Base-by-base conservation (phyloP, 2,329 filamentous ascomycete species). In the Aspergillus puulaauensis region DNA sequence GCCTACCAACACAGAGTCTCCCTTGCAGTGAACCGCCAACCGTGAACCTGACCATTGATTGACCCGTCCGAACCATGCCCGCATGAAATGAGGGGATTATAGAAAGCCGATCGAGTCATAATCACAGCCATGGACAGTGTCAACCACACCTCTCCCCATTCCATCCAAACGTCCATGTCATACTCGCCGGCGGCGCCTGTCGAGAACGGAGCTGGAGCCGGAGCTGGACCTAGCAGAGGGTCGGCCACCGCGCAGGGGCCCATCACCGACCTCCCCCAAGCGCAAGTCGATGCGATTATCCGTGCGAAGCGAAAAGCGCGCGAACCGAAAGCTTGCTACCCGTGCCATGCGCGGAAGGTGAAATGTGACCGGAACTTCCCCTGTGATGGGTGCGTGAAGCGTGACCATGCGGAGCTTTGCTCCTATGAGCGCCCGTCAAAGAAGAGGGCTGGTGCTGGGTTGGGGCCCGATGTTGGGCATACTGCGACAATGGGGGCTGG, bases 311-410 rank as follows among this genome's bases (percentile, higher is more conserved):
- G 77, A 56, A 79, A 79, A 62, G 77, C 78, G 48, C 73, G 78
- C 49, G 78, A 80, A 59, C 78, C 78, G 8, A 74, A 80, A 68
- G 76, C 76, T 46, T 78, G 76, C 61, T 78, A 78, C 58, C 76
- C 76, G 12, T 78, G 76, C 56, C 76, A 78, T 62, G 74, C 75
- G 52, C 73, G 76, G n/a, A 78, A 78, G 58, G 78, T 80, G 41
- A 80, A 80, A 69, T 80, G 78, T 64, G 78, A 80, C 64, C 76
- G 78, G 41, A 79, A 80, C 49, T 66, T 80, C 8, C 78, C 78
- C 3, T 80, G 78, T 65, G 77, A 80, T 58, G 77, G 77, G 19
- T 80, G 78, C 57, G 76, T 80, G 47, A 80, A 80, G 64, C 73
- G 78, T 61, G 78, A 80, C 63, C 78, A 80, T 64, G 77, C 77